These are phyloP conservation scores for Mycena sp. DNA, from an alignment of 1,284 basidiomycete species.

Conservation along the genomic window DNA sequence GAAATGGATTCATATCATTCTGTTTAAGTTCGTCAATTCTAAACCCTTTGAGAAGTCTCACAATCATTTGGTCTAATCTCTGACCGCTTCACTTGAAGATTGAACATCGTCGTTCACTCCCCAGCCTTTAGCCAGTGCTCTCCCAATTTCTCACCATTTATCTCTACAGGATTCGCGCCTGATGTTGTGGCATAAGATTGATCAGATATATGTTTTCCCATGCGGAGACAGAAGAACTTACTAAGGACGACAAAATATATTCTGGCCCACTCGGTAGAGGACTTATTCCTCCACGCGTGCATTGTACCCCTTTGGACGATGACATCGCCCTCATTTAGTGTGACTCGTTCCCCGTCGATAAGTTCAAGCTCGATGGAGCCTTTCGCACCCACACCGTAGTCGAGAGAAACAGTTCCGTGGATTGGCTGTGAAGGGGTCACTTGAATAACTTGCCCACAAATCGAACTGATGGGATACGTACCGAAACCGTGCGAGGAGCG, in stretches of 20 bases:
- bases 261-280: conserved; percentile 51
- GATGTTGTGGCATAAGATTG: not conserved
- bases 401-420: conserved; percentile 34
- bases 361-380: conserved; percentile 31
- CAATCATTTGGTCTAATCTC: too few relatives aligned
- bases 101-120: too few relatives aligned
- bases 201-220: not conserved
- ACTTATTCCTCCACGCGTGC: conserved; percentile 70
- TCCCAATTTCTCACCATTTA: conserved; percentile 4
- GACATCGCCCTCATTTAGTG: conserved; percentile 62
- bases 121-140: conserved; percentile 2
- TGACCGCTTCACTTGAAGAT: too few relatives aligned
- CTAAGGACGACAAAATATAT: conserved; percentile 31
- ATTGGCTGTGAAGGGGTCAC: conserved; percentile 21
- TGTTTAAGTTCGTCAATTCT: too few relatives aligned
- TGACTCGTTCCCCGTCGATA: conserved; percentile 63
- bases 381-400: conserved; percentile 34
- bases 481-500: conserved; percentile 29
- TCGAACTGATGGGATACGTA: conserved; percentile 6
- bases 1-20: too few relatives aligned
- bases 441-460: not conserved
- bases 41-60: too few relatives aligned
- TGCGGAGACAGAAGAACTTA: not conserved
- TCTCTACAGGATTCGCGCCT: conserved; percentile 19
- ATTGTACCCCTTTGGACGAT: conserved; percentile 67